Conservation (phyloP, 2,329 filamentous ascomycete genomes). For the Ceratocystis cacaofunesta region DNA sequence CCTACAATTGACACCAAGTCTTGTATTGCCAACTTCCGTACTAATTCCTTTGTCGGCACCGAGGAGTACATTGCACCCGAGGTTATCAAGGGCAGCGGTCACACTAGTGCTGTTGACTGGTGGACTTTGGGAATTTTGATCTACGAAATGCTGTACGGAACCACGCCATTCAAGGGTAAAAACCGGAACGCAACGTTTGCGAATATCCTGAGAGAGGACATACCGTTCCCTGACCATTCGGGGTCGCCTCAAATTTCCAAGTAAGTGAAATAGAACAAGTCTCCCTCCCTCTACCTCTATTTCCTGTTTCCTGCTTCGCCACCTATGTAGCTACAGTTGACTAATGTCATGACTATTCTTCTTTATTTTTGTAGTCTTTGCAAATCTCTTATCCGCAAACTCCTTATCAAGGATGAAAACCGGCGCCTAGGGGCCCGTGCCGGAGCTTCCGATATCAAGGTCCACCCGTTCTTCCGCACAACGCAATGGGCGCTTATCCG, state of each 20-base stretch:
- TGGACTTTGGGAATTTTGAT: conserved; percentile 96
- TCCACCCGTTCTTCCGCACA: conserved; percentile 85
- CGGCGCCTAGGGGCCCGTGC: conserved; percentile 84
- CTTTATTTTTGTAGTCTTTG: conserved; percentile 49
- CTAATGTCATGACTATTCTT: neutral
- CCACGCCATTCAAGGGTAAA: conserved; percentile 98
- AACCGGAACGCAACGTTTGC: conserved; percentile 96
- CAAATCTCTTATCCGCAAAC: conserved; percentile 89
- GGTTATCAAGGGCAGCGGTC: conserved; percentile 95
- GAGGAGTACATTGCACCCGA: conserved; percentile 98
- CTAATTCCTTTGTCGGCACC: conserved; percentile 95
- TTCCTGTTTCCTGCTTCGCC: neutral
- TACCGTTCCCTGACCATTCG: conserved; percentile 83
- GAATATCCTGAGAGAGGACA: conserved; percentile 90
- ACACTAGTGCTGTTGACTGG: conserved; percentile 98
- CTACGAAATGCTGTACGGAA: conserved; percentile 98
- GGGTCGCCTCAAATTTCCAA: conserved; percentile 77
- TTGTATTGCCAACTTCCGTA: conserved; percentile 94
- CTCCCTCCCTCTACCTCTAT: too few species aligned
- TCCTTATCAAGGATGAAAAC: conserved; percentile 95
- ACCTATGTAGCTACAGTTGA: conserved; percentile 13
- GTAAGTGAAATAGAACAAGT: conserved; percentile 39
- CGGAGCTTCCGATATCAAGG: conserved; percentile 92
- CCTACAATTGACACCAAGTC: conserved; percentile 98
- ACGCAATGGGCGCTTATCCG: conserved; percentile 95